A percentile compares a stretch with the other conserved stretches of the same genome.
These are phyloP conservation scores for Wallacemonas collosoma DNA, from an alignment of 208 protist species.

Conservation along the genomic window DNA sequence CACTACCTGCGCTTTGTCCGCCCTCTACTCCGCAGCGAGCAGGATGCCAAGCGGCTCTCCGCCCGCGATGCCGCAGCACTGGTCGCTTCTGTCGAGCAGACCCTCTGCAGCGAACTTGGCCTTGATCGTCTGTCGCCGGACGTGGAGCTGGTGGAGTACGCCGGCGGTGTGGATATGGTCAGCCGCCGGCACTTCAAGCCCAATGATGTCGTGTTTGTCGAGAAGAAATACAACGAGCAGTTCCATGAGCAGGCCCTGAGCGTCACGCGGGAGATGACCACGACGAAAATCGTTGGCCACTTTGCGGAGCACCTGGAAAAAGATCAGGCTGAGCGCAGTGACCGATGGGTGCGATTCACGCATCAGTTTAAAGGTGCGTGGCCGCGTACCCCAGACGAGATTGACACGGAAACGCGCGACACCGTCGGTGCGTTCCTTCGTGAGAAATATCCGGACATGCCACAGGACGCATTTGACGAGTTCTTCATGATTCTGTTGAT, in stretches of 20 bases:
- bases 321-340: constrained; percentile 42
- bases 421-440: constrained; percentile 43
- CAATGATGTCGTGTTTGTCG: constrained; percentile 72
- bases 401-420: constrained; percentile 47
- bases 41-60: constrained; percentile 24
- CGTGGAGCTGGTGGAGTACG: constrained; percentile 75
- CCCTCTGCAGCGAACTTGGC: constrained; percentile 54
- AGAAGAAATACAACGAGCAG: constrained; percentile 60
- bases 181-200: constrained; percentile 58
- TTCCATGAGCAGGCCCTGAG: constrained; percentile 50
- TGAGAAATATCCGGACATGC: constrained; percentile 40
- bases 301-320: constrained; percentile 66
- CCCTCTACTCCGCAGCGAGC: constrained; percentile 46
- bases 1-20: constrained; percentile 53
- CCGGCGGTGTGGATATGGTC: constrained; percentile 74
- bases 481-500: constrained; percentile 69
- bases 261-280: constrained; percentile 45
- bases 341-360: constrained; percentile 51
- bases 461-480: constrained; percentile 50
- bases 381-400: constrained; percentile 62
- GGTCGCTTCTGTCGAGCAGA: constrained; percentile 32
- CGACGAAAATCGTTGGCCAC: constrained; percentile 53
- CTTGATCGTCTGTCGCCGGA: constrained; percentile 52
- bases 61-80: constrained; percentile 27
- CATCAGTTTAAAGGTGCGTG: constrained; percentile 77